phyloP scores from a whole-genome alignment of 2,329 filamentous ascomycete species.

The Epichloe coenophiala region DNA sequence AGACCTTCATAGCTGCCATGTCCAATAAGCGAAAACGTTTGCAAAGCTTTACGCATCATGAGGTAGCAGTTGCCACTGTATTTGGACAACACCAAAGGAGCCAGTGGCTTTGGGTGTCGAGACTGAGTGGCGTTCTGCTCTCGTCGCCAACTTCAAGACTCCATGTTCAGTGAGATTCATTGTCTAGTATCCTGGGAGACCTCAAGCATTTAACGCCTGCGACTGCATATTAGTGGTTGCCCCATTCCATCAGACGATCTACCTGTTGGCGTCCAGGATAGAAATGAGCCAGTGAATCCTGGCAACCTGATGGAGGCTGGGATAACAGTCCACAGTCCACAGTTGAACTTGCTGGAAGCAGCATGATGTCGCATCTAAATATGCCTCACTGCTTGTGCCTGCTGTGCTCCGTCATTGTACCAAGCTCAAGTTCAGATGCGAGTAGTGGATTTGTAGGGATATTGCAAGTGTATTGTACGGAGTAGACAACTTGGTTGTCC shows the following conservation, averaged over 20 bases:
- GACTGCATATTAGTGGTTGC: not conserved
- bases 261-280: not conserved
- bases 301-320: not conserved
- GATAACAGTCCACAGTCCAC: not conserved
- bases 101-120: not conserved
- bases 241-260: not conserved
- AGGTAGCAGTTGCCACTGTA: not conserved
- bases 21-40: not conserved
- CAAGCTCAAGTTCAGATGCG: too few species aligned
- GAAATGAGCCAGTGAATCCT: not conserved
- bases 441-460: too few species aligned
- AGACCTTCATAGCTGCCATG: not conserved
- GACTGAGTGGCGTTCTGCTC: not conserved
- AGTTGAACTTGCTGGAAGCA: not conserved
- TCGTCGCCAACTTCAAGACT: not conserved
- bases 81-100: not conserved
- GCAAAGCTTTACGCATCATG: not conserved
- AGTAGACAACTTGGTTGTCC: not conserved
- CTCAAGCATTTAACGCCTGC: not conserved
- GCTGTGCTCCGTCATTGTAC: not conserved
- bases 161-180: not conserved
- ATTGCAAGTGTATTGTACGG: too few species aligned
- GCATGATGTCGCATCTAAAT: not conserved
- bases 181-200: not conserved
- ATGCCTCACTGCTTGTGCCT: constrained; percentile 1